Base-by-base conservation (phyloP, 2,329 filamentous ascomycete genomes). In the Nemania diffusa region DNA sequence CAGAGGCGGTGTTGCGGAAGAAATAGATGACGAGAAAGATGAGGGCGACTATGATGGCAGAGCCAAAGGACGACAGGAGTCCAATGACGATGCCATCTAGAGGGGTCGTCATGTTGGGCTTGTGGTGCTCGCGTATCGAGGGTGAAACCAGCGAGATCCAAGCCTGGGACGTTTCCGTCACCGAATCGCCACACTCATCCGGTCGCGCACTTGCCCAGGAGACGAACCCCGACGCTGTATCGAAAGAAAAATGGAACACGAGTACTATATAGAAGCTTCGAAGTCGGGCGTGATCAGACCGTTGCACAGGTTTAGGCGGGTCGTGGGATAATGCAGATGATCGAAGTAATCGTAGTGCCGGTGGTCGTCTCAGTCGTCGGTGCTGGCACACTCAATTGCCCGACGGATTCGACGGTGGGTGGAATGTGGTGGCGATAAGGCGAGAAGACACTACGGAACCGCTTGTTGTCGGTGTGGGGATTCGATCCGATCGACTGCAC, bases 61-160 rank as follows among this genome's bases (percentile, higher is more conserved):
- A 97, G 69, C 94, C 95, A 80, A 98, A 95, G 15, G 95, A 97
- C 44, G 94, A 97, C 69, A 97, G 86, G 77, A 99, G 90, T 73
- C 95, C 96, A 79, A 99, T 98, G 80, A 98, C 87, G 75, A 98
- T 92, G 79, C 95, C 95, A 71, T 88, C 89, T 22, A 73, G 52
- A 72, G 89, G 73, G 55, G 59, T 74, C 57, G 74, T 65, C 73
- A 76, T 76, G 67, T 57, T 73, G 68, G 67, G 65, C 70, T 24
- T 32, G 51, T 40, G 48, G 37, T 58, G 40, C 60, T 46, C n/a
- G 55, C 27, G 42, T 50, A 50, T 44, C 46, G 60, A 55, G 56
- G 34, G 37, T 29, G 26, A 57, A 58, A 55, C 27, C 27, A 65
- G 57, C 48, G 42, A 48, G 37, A 56, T 37, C 50, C 48, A 52